A percentile compares a stretch with the other conserved stretches of the same genome.
Conservation (phyloP, 257 asterid species). For the Petunia secreta region DNA sequence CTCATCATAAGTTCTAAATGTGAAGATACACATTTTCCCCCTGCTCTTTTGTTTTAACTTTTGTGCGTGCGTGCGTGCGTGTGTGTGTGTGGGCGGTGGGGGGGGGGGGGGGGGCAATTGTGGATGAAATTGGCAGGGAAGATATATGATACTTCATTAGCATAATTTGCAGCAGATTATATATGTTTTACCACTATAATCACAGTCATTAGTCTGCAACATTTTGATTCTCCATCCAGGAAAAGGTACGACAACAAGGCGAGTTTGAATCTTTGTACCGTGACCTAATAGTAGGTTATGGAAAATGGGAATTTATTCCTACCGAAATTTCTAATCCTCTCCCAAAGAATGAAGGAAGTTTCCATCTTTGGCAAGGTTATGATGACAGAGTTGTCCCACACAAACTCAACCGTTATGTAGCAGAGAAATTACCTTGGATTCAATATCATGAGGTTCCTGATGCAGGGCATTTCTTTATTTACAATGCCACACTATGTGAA, state of each 20-base stretch:
- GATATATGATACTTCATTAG: too few relatives aligned
- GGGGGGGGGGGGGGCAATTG: too few relatives aligned
- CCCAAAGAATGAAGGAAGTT: constrained; percentile 54
- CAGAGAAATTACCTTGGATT: constrained; percentile 65
- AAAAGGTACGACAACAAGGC: constrained; percentile 62
- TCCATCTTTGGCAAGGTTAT: constrained; percentile 80
- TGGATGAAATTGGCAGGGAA: too few relatives aligned
- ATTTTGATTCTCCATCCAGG: constrained; percentile 33
- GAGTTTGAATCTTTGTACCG: constrained; percentile 57
- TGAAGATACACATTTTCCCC: too few relatives aligned
- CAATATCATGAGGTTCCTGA: constrained; percentile 67
- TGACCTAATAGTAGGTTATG: constrained; percentile 51
- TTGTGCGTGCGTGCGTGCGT: too few relatives aligned
- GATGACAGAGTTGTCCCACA: constrained; percentile 58
- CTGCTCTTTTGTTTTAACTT: too few relatives aligned
- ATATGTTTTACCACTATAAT: too few relatives aligned
- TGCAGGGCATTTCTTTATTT: constrained; percentile 59
- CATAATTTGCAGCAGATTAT: too few relatives aligned
- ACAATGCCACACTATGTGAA: constrained; percentile 50
- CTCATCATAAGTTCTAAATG: too few relatives aligned
- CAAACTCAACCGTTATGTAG: constrained; percentile 48
- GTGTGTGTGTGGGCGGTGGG: too few relatives aligned
- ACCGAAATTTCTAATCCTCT: constrained; percentile 57
- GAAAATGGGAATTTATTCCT: constrained; percentile 70
- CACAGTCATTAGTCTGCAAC: too few relatives aligned